Evolutionary conservation across 805 yeast genomes (phyloP), one percentile per base, ranked within the genome.

Genomic region (Kodamaea laetipori): DNA sequence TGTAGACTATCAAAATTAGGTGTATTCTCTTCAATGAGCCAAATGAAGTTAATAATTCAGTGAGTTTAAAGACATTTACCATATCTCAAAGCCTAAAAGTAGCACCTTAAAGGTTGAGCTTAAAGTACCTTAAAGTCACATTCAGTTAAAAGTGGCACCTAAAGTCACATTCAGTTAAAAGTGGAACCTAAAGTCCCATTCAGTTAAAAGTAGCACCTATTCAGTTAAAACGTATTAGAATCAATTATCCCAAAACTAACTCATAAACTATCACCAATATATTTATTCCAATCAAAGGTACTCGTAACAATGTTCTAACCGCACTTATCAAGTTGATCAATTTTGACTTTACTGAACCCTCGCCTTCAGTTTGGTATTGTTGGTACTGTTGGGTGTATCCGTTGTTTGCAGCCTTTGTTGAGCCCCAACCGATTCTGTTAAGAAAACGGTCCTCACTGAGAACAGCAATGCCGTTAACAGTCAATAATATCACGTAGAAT

Each of bases 361-460:
- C 63, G 34, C 66, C 67, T 30, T 74, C 77, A 33, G 79, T 78
- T 63, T 57, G 54, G 49, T 47, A 58, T 44, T 48, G 58, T 51
- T 51, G 48, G 45, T 45, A 53, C 39, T 56, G 62, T 17, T 39
- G 37, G 10, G 41, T 37, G 38, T 42, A 47, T 15, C 44, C 50
- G 3, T 48, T 45, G 32, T 40, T 40, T 10, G 41, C 41, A 3
- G 49, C 37, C 9, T 54, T 45, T 21, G 51, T 48, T 18, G 53
- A 56, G 17, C 63, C 67, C 68, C 66, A 68, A 18, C 68, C 73
- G 26, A 58, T 77, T 65, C 95, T 71, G 54, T 82, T 81, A 46
- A 86, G 69, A 55, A 86, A 86, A 46, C 95, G 68, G 55, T 86
- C 94, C 54, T 86, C 95, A 58, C 85, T 84, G 41, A 86, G 73